Conservation (phyloP, 163 green algal genomes). For the Chlamydomonas reinhardtii region DNA sequence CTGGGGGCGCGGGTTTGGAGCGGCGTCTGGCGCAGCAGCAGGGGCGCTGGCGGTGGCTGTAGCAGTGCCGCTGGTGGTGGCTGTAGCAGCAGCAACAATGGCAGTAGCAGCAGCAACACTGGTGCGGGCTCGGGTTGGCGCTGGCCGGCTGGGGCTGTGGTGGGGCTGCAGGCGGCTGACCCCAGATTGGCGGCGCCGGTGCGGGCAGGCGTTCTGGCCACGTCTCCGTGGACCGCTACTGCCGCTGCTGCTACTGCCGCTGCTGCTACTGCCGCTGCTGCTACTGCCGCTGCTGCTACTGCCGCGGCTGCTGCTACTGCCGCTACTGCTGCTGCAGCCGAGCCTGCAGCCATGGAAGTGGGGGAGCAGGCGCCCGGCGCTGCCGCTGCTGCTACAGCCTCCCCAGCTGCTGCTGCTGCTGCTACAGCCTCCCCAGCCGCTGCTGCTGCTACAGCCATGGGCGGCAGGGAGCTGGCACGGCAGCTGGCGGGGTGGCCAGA, state of each 20-base stretch:
- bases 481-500: constrained; percentile 15
- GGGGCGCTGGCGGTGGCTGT: neutral
- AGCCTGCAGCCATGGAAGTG: neutral
- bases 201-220: neutral
- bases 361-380: no score
- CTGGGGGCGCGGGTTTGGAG: constrained; percentile 15
- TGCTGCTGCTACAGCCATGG: neutral
- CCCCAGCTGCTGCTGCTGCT: neutral
- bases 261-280: no score
- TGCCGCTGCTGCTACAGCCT: neutral
- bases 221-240: no score
- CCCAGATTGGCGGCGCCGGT: constrained; percentile 31
- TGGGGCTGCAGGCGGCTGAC: constrained; percentile 30
- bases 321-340: no score
- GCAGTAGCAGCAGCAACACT: no score
- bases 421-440: neutral
- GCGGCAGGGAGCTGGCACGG: neutral
- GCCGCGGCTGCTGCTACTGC: no score
- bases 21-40: neutral
- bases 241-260: no score
- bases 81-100: neutral
- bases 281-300: no score
- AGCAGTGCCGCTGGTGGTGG: no score
- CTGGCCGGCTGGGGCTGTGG: constrained; percentile 35
- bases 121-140: neutral